These are phyloP conservation scores for Zychaea mexicana DNA, from an alignment of 371 early-diverging fungal genomes.

Conservation along the genomic window DNA sequence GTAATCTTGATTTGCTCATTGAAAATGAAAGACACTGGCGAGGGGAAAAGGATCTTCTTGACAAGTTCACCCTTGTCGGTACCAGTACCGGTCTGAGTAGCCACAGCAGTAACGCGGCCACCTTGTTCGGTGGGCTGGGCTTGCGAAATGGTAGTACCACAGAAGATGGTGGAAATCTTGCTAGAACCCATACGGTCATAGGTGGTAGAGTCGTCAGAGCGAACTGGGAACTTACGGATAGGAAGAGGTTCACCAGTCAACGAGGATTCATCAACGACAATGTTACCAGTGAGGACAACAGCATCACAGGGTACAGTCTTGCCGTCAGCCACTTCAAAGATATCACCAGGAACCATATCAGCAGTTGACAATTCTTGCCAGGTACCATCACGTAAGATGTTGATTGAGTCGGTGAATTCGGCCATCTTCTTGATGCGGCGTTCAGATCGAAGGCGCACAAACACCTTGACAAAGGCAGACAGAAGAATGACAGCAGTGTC, in stretches of 20 bases:
- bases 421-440: conserved; percentile 69
- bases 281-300: conserved; percentile 67
- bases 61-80: conserved; percentile 80
- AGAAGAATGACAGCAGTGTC: conserved; percentile 70
- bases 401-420: conserved; percentile 52
- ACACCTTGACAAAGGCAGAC: conserved; percentile 73
- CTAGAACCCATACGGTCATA: conserved; percentile 46
- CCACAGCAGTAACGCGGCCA: conserved; percentile 56
- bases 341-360: conserved; percentile 76
- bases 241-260: conserved; percentile 72
- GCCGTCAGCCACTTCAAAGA: conserved; percentile 59
- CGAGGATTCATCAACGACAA: conserved; percentile 74
- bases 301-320: conserved; percentile 70
- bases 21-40: conserved; percentile 64
- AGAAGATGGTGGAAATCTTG: conserved; percentile 59
- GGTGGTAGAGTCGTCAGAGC: conserved; percentile 26
- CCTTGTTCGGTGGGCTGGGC: conserved; percentile 35
- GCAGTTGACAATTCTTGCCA: conserved; percentile 57
- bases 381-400: conserved; percentile 60
- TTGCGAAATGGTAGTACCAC: conserved; percentile 54
- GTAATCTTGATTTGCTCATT: conserved; percentile 72
- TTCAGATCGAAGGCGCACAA: conserved; percentile 65
- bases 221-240: conserved; percentile 60
- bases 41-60: conserved; percentile 74
- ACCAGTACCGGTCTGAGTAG: conserved; percentile 71